A percentile compares a stretch with the other conserved stretches of the same genome.
phyloP scores from a whole-genome alignment of 2,329 filamentous ascomycete species.

The Harringtonia lauricola region DNA sequence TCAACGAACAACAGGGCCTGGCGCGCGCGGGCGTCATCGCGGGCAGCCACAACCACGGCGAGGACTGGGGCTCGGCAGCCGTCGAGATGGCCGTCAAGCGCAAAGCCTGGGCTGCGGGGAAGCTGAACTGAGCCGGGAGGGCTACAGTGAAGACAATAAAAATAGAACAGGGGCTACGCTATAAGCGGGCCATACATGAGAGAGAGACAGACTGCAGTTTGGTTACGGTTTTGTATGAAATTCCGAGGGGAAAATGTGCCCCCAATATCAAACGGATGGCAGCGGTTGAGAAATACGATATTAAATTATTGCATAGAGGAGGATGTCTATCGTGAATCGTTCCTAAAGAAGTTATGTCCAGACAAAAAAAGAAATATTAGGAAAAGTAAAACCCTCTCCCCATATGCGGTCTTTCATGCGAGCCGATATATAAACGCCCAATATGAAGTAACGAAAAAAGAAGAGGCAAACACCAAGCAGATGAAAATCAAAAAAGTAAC shows the following conservation, averaged over 20 bases:
- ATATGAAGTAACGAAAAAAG: neutral
- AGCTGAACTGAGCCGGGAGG: slow-evolving; percentile 23
- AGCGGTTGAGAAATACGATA: neutral
- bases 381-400: neutral
- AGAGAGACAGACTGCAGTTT: no score
- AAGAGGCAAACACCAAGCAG: no score
- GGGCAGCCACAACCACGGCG: slow-evolving; percentile 79
- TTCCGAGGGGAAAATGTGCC: no score
- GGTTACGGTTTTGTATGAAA: no score
- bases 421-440: neutral
- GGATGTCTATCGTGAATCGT: slow-evolving; percentile 9
- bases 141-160: neutral
- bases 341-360: slow-evolving; percentile 2
- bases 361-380: neutral
- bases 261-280: no score
- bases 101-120: slow-evolving; percentile 69
- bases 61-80: slow-evolving; percentile 90
- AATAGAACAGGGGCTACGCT: no score
- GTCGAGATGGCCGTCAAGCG: slow-evolving; percentile 90
- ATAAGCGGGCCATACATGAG: no score
- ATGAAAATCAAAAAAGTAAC: neutral
- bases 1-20: slow-evolving; percentile 79
- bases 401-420: no score
- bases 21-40: slow-evolving; percentile 66
- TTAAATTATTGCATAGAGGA: slow-evolving; percentile 6